phyloP scores from a whole-genome alignment of 148 eudicot species.

The Vaccinium vitisidaea region DNA sequence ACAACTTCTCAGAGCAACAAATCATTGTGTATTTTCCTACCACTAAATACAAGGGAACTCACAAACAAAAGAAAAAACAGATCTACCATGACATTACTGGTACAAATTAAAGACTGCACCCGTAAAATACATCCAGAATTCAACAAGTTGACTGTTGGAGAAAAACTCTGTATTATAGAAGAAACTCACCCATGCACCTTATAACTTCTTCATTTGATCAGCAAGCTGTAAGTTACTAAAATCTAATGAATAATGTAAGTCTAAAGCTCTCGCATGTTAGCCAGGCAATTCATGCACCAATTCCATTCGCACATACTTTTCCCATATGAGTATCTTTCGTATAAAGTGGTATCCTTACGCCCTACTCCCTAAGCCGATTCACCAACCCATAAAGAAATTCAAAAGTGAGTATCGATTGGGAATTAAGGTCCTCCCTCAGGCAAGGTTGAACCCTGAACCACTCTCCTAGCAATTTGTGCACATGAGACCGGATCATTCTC shows the following conservation, averaged over 20 bases:
- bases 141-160: not conserved
- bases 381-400: conserved; percentile 70
- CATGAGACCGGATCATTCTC: conserved; percentile 91
- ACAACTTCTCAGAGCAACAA: not conserved
- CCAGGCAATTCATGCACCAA: conserved; percentile 12
- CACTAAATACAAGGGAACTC: too few species aligned
- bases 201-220: not conserved
- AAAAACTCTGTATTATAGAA: too few species aligned
- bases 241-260: not conserved
- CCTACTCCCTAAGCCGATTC: conserved; percentile 59
- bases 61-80: not conserved
- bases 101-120: too few species aligned
- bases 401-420: conserved; percentile 64
- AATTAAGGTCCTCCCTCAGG: conserved; percentile 74
- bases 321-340: conserved; percentile 25
- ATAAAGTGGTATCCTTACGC: conserved; percentile 62
- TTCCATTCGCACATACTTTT: conserved; percentile 21
- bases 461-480: conserved; percentile 88
- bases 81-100: too few species aligned
- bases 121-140: not conserved
- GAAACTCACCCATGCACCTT: not conserved
- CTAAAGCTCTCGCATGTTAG: not conserved
- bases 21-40: not conserved
- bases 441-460: conserved; percentile 81
- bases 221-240: not conserved